These are phyloP conservation scores for Arxiozyma slooffiae DNA, from an alignment of 1,139 yeast genomes.

Conservation along the genomic window DNA sequence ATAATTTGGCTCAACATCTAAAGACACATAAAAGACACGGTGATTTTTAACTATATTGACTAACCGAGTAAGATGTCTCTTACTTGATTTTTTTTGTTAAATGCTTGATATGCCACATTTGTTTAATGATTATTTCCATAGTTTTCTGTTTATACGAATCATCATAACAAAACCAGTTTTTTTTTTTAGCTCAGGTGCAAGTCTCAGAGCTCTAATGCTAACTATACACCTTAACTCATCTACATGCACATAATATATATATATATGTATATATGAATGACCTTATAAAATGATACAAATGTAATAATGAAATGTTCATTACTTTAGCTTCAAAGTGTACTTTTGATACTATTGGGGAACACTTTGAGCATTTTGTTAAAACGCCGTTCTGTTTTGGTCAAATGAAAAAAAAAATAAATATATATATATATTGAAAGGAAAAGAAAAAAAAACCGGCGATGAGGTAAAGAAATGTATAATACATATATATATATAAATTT, in stretches of 20 bases:
- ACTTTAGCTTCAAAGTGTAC: neutral
- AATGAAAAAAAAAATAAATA: too few relatives aligned
- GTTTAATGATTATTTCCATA: neutral
- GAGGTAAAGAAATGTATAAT: neutral
- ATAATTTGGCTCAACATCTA: slow-evolving; percentile 69
- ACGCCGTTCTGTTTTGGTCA: too few relatives aligned
- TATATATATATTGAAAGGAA: neutral
- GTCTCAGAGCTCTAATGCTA: neutral
- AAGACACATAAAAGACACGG: slow-evolving; percentile 47
- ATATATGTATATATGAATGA: neutral
- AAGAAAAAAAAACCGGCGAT: neutral
- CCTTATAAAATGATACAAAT: neutral
- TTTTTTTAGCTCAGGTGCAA: neutral
- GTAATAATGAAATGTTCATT: neutral
- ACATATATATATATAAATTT: neutral
- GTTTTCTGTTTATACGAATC: neutral
- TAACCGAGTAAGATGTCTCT: neutral
- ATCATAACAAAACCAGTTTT: too few relatives aligned
- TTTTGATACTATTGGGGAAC: neutral
- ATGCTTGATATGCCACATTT: too few relatives aligned
- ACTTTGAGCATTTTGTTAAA: too few relatives aligned
- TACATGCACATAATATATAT: neutral
- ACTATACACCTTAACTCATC: too few relatives aligned
- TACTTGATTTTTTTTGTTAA: too few relatives aligned
- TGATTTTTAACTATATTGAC: slow-evolving; percentile 17